phyloP scores from a whole-genome alignment of 805 yeast genomes.

The Barnettozyma salicaria region DNA sequence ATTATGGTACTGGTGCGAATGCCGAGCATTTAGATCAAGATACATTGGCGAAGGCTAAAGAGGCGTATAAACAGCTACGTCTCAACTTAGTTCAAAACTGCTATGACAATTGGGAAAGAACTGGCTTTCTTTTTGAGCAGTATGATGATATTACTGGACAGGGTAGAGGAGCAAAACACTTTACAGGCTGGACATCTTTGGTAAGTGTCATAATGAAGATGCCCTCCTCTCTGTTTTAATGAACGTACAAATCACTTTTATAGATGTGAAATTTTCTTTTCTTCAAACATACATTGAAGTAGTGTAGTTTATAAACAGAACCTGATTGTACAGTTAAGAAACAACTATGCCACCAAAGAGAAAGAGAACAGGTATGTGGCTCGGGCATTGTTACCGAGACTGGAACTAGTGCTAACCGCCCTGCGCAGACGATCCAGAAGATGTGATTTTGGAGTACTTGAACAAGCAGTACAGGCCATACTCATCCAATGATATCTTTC shows the following conservation, averaged over 20 bases:
- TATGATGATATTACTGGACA: slow-evolving; percentile 73
- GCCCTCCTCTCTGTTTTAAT: slow-evolving; percentile 44
- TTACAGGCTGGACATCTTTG: slow-evolving; percentile 91
- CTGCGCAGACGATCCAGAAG: slow-evolving; percentile 25
- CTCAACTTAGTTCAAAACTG: slow-evolving; percentile 63
- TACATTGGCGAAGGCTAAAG: slow-evolving; percentile 32
- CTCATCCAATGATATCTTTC: slow-evolving; percentile 39
- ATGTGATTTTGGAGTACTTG: slow-evolving; percentile 33
- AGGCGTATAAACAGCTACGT: slow-evolving; percentile 55
- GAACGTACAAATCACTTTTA: too few relatives aligned
- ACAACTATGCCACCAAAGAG: slow-evolving; percentile 9
- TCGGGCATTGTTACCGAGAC: too few relatives aligned
- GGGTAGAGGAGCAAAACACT: slow-evolving; percentile 80
- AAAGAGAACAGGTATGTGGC: not conserved
- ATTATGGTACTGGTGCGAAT: slow-evolving; percentile 39
- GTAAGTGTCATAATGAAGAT: slow-evolving; percentile 76
- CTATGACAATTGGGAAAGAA: slow-evolving; percentile 57
- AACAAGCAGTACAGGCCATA: slow-evolving; percentile 42
- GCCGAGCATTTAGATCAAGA: slow-evolving; percentile 25
- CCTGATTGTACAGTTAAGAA: too few relatives aligned
- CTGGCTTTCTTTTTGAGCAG: slow-evolving; percentile 89
- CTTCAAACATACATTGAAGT: not conserved
- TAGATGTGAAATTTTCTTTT: slow-evolving; percentile 11
- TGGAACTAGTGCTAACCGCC: not conserved
- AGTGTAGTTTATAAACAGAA: not conserved